Percentiles rank a stretch among this genome's conserved stretches.
phyloP scores from a whole-genome alignment of 805 yeast genomes.

The Myxozyma neotropica region DNA sequence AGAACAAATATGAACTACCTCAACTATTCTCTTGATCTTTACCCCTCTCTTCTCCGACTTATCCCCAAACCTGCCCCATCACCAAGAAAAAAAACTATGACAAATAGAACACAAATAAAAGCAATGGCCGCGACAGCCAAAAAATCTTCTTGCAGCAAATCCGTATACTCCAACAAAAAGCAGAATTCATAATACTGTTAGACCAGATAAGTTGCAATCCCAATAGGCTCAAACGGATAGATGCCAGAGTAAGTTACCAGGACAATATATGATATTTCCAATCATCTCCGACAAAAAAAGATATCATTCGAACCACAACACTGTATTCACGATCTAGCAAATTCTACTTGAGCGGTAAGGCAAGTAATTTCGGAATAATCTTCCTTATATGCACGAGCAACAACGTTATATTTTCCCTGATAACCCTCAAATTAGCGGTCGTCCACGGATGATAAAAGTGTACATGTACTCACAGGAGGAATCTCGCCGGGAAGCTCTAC shows the following conservation, averaged over 20 bases:
- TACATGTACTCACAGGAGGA: constrained; percentile 64
- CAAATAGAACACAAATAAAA: background rate
- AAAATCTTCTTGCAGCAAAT: background rate
- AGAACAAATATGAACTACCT: too few relatives aligned
- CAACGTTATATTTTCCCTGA: constrained; percentile 69
- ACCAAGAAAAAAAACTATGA: background rate
- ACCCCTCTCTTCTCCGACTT: background rate
- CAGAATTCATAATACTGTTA: background rate
- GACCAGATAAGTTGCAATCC: background rate
- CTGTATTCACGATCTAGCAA: constrained; percentile 32
- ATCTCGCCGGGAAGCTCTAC: constrained; percentile 89
- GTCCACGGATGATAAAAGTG: background rate
- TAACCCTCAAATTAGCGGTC: background rate
- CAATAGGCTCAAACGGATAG: too few relatives aligned
- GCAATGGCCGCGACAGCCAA: background rate
- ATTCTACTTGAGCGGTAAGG: constrained; percentile 52
- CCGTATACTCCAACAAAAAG: constrained; percentile 5
- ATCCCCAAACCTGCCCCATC: background rate
- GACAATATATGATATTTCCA: too few relatives aligned
- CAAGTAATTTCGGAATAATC: constrained; percentile 85
- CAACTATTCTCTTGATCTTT: too few relatives aligned
- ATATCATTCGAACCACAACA: background rate
- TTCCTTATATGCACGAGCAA: constrained; percentile 85
- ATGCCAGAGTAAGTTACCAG: too few relatives aligned
- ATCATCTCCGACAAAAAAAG: background rate